Evolutionary conservation across 2,329 filamentous ascomycete genomes (phyloP).

Genomic region (Raffaelea arxii): DNA sequence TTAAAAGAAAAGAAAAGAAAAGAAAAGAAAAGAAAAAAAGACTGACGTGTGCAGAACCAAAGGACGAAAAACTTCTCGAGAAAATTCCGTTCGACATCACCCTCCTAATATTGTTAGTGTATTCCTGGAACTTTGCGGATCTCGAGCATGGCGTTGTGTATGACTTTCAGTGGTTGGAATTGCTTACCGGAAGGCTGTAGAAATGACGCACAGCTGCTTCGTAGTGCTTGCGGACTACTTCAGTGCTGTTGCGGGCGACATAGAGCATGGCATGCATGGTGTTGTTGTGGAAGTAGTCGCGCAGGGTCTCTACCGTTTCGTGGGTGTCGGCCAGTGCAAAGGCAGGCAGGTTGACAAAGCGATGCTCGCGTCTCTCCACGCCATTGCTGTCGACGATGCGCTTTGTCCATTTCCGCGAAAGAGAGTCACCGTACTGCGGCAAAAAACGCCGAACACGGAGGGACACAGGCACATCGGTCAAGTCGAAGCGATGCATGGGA

Average conservation of each 20-base stretch:
- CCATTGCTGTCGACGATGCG: not conserved
- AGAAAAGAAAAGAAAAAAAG: not conserved
- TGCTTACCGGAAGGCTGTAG: conserved; percentile 10
- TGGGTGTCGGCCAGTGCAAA: conserved; percentile 8
- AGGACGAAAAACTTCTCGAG: conserved; percentile 31
- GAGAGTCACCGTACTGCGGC: conserved; percentile 26
- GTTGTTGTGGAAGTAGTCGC: conserved; percentile 24
- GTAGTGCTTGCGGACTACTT: conserved; percentile 8
- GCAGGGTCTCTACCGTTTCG: conserved; percentile 5
- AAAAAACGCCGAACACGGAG: conserved; percentile 32
- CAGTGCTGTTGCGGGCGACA: conserved; percentile 11
- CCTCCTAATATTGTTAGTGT: conserved; percentile 10
- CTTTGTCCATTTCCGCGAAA: conserved; percentile 27
- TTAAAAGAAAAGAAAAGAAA: not conserved
- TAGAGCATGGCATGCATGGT: conserved; percentile 19
- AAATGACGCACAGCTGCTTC: conserved; percentile 16
- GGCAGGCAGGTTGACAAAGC: conserved; percentile 7
- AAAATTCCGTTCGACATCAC: conserved; percentile 22
- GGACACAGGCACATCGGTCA: conserved; percentile 25
- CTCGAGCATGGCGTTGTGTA: not conserved
- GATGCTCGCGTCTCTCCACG: not conserved
- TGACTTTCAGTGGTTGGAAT: not conserved
- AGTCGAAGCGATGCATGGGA: conserved; percentile 20
- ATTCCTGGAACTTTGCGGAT: no score
- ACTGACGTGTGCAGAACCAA: conserved; percentile 38